A percentile compares a stretch with the other conserved stretches of the same genome.
Evolutionary conservation across 78 protist genomes (phyloP).

Genomic region (slime mould (Dictyostelium discoideum)): DNA sequence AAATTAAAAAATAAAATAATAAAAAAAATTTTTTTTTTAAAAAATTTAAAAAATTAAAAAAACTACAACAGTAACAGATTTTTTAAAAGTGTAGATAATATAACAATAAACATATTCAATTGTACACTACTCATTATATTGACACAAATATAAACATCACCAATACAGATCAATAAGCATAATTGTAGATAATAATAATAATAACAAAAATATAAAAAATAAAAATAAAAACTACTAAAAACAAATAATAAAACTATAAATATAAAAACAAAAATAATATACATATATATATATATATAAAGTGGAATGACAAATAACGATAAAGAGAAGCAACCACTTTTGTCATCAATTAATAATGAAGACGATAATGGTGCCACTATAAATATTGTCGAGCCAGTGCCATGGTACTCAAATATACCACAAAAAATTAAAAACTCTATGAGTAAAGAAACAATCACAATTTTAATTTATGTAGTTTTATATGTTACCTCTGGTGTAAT

Average conservation of each 20-base stretch:
- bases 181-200: not conserved
- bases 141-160: not conserved
- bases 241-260: not conserved
- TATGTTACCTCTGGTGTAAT: constrained; percentile 62
- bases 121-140: not conserved
- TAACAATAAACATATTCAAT: not conserved
- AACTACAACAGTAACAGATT: not conserved
- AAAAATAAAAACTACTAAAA: not conserved
- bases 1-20: not conserved
- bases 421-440: not conserved
- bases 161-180: not conserved
- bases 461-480: constrained; percentile 35
- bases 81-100: not conserved
- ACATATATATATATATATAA: not conserved
- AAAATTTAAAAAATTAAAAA: not conserved
- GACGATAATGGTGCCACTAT: not conserved
- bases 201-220: too few species aligned
- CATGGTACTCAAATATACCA: not conserved
- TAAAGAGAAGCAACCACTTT: not conserved
- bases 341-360: not conserved
- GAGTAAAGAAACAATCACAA: constrained; percentile 7
- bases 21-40: not conserved
- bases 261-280: not conserved
- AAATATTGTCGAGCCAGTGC: not conserved
- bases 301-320: not conserved